Evolutionary conservation across 2,329 filamentous ascomycete genomes (phyloP), one percentile per base, ranked within the genome.

Genomic region (Blumeriella jaapii): DNA sequence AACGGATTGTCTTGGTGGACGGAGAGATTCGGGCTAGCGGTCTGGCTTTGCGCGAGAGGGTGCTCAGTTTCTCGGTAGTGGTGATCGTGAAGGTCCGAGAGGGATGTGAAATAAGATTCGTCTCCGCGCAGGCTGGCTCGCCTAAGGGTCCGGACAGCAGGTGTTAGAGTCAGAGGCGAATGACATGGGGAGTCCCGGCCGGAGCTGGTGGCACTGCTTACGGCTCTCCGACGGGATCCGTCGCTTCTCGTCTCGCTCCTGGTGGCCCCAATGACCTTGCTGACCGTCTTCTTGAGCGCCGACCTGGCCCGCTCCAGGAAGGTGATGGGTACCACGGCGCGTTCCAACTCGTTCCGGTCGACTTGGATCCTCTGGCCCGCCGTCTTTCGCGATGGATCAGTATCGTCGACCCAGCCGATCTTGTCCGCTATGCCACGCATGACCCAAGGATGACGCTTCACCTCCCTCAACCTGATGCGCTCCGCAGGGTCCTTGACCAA

Each of bases 361-460:
- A 96, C 84, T 56, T 95, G 80, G 50, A 98, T 96, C 59, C 77
- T 85, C 55, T 81, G 78, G 46, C 85, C 86, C 38, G 82, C 74
- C 19, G 77, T 79, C 40, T 79, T 79, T 22, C 78, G 72, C 23
- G 75, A 78, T 2, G 87, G 86, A 52, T 96, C 89, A 1, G 87
- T 94, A 44, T 93, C 85, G 49, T 94, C 85, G n/a, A 95, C 73
- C 91, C 91, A 98, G 7, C 69, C 67, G 19, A 74, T 64, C 23
- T 79, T 72, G 48, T 94, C 79, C 20, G 73, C 63, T 29, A 96
- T 72, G 44, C 81, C 86, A 39, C 78, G 67, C 1, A 89, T 67
- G 11, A 96, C 80, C 91, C 91, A 98, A 4, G 80, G 78, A 55
- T 98, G 91, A 41, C 82, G 79, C 58, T 96, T 96, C 51, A 96